Percentiles rank a stretch among this genome's conserved stretches.
phyloP scores from a whole-genome alignment of 2,329 filamentous ascomycete genomes.

The Fusarium ambrosium region DNA sequence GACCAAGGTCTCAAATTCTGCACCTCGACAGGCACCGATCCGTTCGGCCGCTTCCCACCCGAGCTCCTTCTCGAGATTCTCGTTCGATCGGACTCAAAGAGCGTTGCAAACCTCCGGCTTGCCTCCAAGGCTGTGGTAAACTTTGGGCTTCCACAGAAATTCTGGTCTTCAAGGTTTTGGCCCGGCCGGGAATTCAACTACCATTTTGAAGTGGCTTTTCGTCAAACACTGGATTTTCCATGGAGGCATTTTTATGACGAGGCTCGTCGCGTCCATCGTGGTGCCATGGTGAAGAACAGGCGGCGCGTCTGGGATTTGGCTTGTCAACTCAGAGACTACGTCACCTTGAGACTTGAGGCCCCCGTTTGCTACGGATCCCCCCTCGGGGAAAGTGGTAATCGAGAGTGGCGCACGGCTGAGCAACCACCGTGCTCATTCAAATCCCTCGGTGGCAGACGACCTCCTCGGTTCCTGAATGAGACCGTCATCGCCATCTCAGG shows the following conservation, averaged over 20 bases:
- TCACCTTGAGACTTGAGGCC: constrained; percentile 7
- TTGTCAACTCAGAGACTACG: constrained; percentile 7
- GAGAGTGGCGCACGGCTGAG: too few species aligned
- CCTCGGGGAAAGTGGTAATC: too few species aligned
- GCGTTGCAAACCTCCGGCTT: neutral
- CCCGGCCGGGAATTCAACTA: neutral
- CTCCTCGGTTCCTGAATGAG: neutral
- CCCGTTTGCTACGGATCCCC: constrained; percentile 1
- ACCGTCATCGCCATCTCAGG: neutral
- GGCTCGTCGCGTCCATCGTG: too few species aligned
- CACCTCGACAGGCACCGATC: neutral
- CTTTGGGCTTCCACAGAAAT: neutral
- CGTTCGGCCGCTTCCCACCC: neutral
- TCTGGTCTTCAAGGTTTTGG: neutral
- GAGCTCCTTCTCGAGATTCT: neutral
- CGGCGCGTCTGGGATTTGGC: constrained; percentile 12
- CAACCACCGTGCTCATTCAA: too few species aligned
- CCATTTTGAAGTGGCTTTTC: neutral
- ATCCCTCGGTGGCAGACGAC: too few species aligned
- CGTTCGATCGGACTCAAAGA: neutral
- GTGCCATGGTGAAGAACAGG: neutral
- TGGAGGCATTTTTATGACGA: too few species aligned
- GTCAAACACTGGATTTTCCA: too few species aligned
- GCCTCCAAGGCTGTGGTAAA: neutral
- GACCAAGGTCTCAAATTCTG: neutral